Percentiles rank a stretch among this genome's conserved stretches.
Conservation (phyloP, 1,284 basidiomycete genomes). For the Lentinula novae-zelandiae region DNA sequence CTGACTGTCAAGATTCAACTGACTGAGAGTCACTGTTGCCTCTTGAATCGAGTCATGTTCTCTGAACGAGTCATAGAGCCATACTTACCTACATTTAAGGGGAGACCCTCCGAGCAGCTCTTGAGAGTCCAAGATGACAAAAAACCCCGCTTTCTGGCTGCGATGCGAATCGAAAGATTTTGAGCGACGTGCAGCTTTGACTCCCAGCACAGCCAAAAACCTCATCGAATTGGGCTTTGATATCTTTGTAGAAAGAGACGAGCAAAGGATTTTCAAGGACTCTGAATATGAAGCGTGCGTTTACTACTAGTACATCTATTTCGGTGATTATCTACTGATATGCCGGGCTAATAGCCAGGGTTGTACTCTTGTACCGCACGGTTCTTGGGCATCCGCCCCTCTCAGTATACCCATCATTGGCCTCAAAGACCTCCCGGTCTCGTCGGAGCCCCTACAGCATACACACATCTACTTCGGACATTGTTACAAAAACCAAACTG, state of each 20-base stretch:
- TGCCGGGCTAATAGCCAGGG: constrained; percentile 61
- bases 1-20: too few relatives aligned
- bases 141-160: constrained; percentile 67
- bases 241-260: constrained; percentile 90
- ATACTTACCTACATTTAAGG: neutral
- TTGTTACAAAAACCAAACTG: constrained; percentile 96
- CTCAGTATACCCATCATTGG: constrained; percentile 83
- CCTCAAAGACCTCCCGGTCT: constrained; percentile 91
- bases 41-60: neutral
- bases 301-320: neutral
- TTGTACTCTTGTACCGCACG: constrained; percentile 86
- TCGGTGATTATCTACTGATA: neutral
- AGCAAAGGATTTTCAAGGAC: constrained; percentile 95
- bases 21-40: neutral
- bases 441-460: constrained; percentile 80
- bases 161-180: constrained; percentile 95
- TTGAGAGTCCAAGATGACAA: neutral
- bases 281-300: constrained; percentile 89
- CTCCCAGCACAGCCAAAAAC: constrained; percentile 87
- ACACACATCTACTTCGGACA: constrained; percentile 99
- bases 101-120: neutral
- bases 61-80: neutral
- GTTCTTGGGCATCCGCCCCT: constrained; percentile 86
- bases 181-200: constrained; percentile 91
- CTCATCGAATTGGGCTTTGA: constrained; percentile 91